Base-by-base conservation (phyloP, 352 stramenopile genomes). In the Pythium sukuiense region DNA sequence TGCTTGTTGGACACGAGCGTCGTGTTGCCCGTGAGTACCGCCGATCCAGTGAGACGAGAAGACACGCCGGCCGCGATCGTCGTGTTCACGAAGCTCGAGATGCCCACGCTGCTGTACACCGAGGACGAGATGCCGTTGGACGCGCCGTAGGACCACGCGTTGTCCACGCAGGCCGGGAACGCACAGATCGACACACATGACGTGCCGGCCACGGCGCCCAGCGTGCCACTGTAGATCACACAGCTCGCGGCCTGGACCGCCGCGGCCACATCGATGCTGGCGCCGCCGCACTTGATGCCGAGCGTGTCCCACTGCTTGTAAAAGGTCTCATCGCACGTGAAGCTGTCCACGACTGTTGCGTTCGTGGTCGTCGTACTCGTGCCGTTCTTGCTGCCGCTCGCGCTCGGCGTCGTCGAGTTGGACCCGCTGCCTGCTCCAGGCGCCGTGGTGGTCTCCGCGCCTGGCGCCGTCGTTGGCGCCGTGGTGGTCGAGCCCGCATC, bases 161-260 rank as follows among this genome's bases (percentile, higher is more conserved):
- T 70, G 61, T 85, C 70, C 20, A 63, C 82, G 63, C 86, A 95
- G 14, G 77, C 79, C 1, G 86, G 84, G 67, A 95, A 93, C 18
- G 77, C 84, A 56, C 86, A 95, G 37, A 89, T 91, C 9, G 86
- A 93, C 30, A 95, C 76, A 18, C 86, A 95, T 18, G 84, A 79
- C 33, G 77, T 81, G 54, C 81, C 82, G 1, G 69, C 63, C 26
- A 85, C 73, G 6, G 60, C 52, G 18, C 80, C 77, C 6, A 88
- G 72, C 3, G 65, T 65, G n/a, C 84, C 84, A 43, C 83, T 90
- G 79, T 95, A 95, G 63, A 95, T 90, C 45, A 85, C 79, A 29
- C 86, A 95, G 58, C 71, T 81, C 4, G 74, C 79, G 0, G 79
- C 75, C 1, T 72, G 70, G 9, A 88, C 79, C 3, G 83, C 87